A percentile compares a stretch with the other conserved stretches of the same genome.
Evolutionary conservation across 179 eudicot genomes (phyloP).

Genomic region (Amaranthus tricolor): DNA sequence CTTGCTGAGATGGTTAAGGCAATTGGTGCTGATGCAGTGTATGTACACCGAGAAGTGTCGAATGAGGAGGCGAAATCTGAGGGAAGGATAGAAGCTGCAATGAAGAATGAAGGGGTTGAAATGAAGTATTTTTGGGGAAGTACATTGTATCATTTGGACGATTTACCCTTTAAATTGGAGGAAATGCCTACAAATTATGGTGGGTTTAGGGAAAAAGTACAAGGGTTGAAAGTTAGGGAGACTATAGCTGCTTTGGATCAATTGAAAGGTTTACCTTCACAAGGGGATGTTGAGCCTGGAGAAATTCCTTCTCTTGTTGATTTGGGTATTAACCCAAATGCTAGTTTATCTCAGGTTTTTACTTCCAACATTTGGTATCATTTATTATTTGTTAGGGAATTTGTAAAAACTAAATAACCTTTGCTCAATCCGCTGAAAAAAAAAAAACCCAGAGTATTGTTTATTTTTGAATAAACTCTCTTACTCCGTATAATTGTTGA

Average conservation of each 20-base stretch:
- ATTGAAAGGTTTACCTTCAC: slow-evolving; percentile 72
- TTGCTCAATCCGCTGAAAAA: too few species aligned
- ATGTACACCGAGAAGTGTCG: slow-evolving; percentile 75
- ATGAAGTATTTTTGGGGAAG: slow-evolving; percentile 98
- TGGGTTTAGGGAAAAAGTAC: slow-evolving; percentile 83
- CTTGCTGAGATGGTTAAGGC: slow-evolving; percentile 71
- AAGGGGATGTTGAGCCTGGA: slow-evolving; percentile 82
- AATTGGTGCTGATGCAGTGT: slow-evolving; percentile 76
- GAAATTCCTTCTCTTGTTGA: slow-evolving; percentile 76
- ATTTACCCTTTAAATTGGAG: slow-evolving; percentile 78
- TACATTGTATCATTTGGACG: slow-evolving; percentile 89
- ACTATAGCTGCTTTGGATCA: slow-evolving; percentile 77
- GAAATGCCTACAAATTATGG: slow-evolving; percentile 91
- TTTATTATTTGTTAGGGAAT: background rate
- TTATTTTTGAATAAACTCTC: too few species aligned
- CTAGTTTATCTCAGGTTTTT: slow-evolving; percentile 67
- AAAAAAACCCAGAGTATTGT: too few species aligned
- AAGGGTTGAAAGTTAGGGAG: slow-evolving; percentile 73
- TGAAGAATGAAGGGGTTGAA: slow-evolving; percentile 87
- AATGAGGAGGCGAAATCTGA: slow-evolving; percentile 76
- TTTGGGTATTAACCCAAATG: slow-evolving; percentile 77
- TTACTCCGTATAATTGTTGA: too few species aligned
- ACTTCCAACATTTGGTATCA: background rate
- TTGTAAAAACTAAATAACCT: too few species aligned
- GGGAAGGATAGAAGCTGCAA: slow-evolving; percentile 57